A percentile compares a stretch with the other conserved stretches of the same genome.
Conservation (phyloP, 176 grass and related monocot species). For the Hsuehochloa calcarea region DNA sequence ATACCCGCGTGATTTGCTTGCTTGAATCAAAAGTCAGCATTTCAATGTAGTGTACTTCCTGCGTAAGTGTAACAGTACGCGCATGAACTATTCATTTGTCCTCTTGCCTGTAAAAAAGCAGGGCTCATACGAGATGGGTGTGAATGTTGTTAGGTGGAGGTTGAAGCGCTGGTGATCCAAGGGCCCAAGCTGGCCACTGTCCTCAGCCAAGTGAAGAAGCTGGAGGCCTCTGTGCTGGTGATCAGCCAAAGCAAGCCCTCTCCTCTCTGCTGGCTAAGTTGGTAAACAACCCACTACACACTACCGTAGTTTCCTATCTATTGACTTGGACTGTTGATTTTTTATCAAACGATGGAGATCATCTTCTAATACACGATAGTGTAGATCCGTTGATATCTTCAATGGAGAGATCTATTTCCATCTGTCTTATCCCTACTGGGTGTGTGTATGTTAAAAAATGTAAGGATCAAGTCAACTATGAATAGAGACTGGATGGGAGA, state of each 20-base stretch:
- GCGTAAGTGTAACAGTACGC: constrained; percentile 23
- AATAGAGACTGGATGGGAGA: background rate
- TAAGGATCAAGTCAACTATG: constrained; percentile 31
- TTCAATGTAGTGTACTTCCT: constrained; percentile 10
- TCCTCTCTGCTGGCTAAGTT: constrained; percentile 55
- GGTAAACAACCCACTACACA: constrained; percentile 25
- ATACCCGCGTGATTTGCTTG: background rate
- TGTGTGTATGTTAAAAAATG: constrained; percentile 17
- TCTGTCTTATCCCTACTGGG: background rate
- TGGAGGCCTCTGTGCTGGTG: constrained; percentile 78
- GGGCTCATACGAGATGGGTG: constrained; percentile 30
- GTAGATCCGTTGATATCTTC: too few relatives aligned
- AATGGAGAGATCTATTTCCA: too few relatives aligned
- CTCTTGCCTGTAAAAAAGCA: constrained; percentile 10
- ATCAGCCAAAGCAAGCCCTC: constrained; percentile 64
- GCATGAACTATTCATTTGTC: constrained; percentile 34
- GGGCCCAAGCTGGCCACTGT: constrained; percentile 67
- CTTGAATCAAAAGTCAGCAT: constrained; percentile 34
- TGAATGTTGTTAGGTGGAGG: constrained; percentile 67
- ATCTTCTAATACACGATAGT: too few relatives aligned
- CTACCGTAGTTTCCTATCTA: background rate
- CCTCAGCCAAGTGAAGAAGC: constrained; percentile 80
- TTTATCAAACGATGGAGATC: too few relatives aligned
- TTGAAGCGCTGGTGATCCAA: constrained; percentile 77
- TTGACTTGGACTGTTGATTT: too few relatives aligned